Percentiles rank a stretch among this genome's conserved stretches.
Conservation (phyloP, 306 rosid genomes). For the Morella rubra region DNA sequence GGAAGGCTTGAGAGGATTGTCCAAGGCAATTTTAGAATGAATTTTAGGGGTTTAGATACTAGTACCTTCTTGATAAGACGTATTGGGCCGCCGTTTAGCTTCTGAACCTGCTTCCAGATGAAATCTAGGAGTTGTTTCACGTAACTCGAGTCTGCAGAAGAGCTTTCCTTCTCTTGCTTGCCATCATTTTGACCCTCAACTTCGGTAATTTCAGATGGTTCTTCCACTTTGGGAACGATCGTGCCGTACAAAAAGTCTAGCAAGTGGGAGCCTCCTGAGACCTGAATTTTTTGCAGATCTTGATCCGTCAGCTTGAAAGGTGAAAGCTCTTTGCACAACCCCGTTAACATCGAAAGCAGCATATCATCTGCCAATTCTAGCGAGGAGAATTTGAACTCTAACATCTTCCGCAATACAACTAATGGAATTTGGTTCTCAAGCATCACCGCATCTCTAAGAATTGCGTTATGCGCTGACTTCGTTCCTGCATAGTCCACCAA, state of each 20-base stretch:
- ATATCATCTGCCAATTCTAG: constrained; percentile 44
- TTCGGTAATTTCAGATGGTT: constrained; percentile 24
- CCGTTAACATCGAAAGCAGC: constrained; percentile 51
- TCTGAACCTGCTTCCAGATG: constrained; percentile 34
- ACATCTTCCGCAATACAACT: constrained; percentile 54
- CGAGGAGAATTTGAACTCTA: constrained; percentile 45
- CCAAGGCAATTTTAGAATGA: constrained; percentile 61
- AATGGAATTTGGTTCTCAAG: constrained; percentile 85
- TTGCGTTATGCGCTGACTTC: constrained; percentile 59
- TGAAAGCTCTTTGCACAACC: constrained; percentile 55
- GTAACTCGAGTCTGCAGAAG: constrained; percentile 4
- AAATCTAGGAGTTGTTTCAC: constrained; percentile 31
- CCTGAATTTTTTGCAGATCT: constrained; percentile 31
- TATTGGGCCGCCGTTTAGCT: constrained; percentile 44
- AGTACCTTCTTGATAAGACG: constrained; percentile 39
- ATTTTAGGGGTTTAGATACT: constrained; percentile 49
- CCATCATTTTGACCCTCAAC: constrained; percentile 28
- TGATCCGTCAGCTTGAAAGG: constrained; percentile 54
- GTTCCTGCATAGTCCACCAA: constrained; percentile 58
- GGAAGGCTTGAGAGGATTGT: constrained; percentile 56
- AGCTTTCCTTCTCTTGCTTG: constrained; percentile 24
- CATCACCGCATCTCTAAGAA: constrained; percentile 73
- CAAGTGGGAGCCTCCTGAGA: constrained; percentile 56
- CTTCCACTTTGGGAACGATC: constrained; percentile 47
- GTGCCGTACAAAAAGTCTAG: constrained; percentile 57